Evolutionary conservation across 2,329 filamentous ascomycete genomes (phyloP), one percentile per base, ranked within the genome.

Genomic region (Aspergillus nomiae): DNA sequence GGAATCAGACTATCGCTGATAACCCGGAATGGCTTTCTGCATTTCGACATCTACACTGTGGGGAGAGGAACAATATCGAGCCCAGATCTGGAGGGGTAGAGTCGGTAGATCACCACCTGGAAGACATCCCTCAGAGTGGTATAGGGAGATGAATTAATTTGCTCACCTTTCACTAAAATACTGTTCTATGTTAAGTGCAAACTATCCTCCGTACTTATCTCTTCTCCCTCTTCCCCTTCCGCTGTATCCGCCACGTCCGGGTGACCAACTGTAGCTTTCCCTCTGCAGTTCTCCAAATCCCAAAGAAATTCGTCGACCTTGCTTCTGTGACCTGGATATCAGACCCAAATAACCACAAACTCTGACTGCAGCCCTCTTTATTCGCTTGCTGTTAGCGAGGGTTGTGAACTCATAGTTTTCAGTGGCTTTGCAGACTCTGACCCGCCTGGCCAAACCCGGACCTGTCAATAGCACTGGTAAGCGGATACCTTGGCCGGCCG

Each of bases 1-100:
- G 82, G 82, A 80, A 84, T 58, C 74, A 79, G 43, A 77, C 75
- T 19, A 73, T 72, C 24, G 69, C 68, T 16, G 71, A 73, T 61
- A 68, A 67, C 57, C 61, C 62, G 2, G 65, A 68, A 41, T 72
- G 69, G 68, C 45, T 72, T 5, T 63, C 69, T 56, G 53, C 54
- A 8, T 72, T 72, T 58, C 61, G 65, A 24, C 30, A 48, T 59
- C 32, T 38, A 59, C 46, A 30, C 5, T 50, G 30, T 24, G 32
- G 16, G 28, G 48, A 53, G 12, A 34, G 30, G 11, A 30, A 54
- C 19, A 8, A 19, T 5, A 12, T 30, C 16, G 30, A 21, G 19
- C 10, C 30, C 21, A 8, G 9, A 24, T 7, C 4, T 24, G n/a
- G 16, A 34, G 50, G 4, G 19, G 11, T 28, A 30, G 26, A 28